These are phyloP conservation scores for Solanum hybrid DNA, from an alignment of 305 asterid species.

Conservation along the genomic window DNA sequence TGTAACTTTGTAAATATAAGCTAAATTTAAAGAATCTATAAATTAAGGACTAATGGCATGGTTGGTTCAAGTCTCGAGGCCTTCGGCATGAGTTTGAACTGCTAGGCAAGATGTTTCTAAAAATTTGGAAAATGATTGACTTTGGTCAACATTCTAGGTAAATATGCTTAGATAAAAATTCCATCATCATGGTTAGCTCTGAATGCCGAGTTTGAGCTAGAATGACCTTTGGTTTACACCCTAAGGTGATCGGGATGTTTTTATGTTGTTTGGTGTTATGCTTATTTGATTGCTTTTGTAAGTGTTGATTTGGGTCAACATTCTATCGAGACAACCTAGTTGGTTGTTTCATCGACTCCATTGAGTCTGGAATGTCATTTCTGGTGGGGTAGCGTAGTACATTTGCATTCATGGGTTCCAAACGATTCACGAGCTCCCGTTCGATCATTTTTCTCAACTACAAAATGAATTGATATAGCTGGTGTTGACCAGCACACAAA, in stretches of 20 bases:
- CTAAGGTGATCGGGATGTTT: neutral
- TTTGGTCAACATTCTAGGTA: neutral
- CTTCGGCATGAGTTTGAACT: neutral
- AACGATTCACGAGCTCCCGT: neutral
- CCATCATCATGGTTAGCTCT: neutral
- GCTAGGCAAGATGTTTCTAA: neutral
- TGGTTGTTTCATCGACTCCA: neutral
- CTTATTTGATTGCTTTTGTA: neutral
- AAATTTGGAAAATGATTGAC: neutral
- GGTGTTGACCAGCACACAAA: neutral
- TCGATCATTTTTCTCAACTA: neutral
- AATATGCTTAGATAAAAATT: too few species aligned
- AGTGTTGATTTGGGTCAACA: neutral
- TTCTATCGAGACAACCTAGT: neutral
- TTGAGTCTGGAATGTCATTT: neutral
- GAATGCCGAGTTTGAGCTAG: neutral
- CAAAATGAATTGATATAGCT: neutral
- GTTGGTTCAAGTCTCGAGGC: neutral
- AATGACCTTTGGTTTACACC: neutral
- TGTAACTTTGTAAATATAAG: neutral
- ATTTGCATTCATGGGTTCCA: neutral
- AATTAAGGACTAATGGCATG: neutral
- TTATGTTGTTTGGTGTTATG: neutral
- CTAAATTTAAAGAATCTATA: neutral
- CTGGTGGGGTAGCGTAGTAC: neutral